Percentiles rank a stretch among this genome's conserved stretches.
Evolutionary conservation across 2,329 filamentous ascomycete species (phyloP).

Genomic region (Fusarium lyarnte): DNA sequence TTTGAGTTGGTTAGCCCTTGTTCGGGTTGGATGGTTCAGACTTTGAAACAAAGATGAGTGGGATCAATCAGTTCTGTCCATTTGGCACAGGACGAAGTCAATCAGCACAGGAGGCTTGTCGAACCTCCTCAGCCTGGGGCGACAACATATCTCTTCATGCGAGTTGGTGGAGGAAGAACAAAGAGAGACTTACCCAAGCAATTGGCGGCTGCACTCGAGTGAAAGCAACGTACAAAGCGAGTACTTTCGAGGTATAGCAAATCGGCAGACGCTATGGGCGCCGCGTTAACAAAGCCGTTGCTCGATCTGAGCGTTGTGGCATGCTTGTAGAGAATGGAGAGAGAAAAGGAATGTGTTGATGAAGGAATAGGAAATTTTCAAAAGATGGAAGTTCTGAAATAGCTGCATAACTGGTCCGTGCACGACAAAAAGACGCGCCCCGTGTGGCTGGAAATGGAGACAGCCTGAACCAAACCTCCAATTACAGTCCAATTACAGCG

Average conservation of each 20-base stretch:
- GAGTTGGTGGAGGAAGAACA: slow-evolving; percentile 22
- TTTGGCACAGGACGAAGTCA: slow-evolving; percentile 67
- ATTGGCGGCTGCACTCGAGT: background rate
- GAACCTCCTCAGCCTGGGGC: slow-evolving; percentile 60
- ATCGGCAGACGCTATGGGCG: background rate
- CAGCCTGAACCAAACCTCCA: background rate
- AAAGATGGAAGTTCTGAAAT: slow-evolving; percentile 41
- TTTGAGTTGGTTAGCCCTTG: slow-evolving; percentile 38
- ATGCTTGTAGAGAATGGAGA: slow-evolving; percentile 2
- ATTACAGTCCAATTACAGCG: background rate
- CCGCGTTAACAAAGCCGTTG: background rate
- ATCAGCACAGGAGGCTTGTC: slow-evolving; percentile 59
- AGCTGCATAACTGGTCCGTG: slow-evolving; percentile 35
- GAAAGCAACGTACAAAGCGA: slow-evolving; percentile 4
- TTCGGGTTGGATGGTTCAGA: background rate
- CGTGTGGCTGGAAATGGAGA: slow-evolving; percentile 19
- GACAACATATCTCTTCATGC: slow-evolving; percentile 60
- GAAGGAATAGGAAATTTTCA: slow-evolving; percentile 36
- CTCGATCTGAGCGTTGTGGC: background rate
- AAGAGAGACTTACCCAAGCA: slow-evolving; percentile 31
- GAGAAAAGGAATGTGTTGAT: slow-evolving; percentile 31
- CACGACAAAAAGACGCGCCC: slow-evolving; percentile 21
- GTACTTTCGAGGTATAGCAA: slow-evolving; percentile 13
- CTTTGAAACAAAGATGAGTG: slow-evolving; percentile 17
- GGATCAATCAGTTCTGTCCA: slow-evolving; percentile 59